Evolutionary conservation across 805 yeast genomes (phyloP).

Genomic region (Metschnikowia colocasiae): DNA sequence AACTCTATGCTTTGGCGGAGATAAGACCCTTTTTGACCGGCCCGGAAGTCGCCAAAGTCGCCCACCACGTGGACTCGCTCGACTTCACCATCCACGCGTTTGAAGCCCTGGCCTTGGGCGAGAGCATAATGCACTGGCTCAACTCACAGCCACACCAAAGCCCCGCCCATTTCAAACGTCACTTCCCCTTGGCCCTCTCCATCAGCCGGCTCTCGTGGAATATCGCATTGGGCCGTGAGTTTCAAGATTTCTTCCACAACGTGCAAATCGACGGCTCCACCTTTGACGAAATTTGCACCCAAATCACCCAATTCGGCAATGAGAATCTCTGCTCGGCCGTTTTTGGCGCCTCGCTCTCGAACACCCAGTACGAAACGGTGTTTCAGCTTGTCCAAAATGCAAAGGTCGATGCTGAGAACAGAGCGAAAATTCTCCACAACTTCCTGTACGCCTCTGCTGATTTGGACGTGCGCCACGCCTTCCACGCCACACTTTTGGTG

Average conservation of each 20-base stretch:
- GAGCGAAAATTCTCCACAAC: slow-evolving; percentile 24
- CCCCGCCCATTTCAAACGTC: background rate
- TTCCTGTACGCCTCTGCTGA: slow-evolving; percentile 19
- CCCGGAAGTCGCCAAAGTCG: background rate
- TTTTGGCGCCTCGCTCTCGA: slow-evolving; percentile 21
- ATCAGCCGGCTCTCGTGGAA: slow-evolving; percentile 9
- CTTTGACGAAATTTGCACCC: slow-evolving; percentile 31
- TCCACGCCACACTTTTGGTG: slow-evolving; percentile 15
- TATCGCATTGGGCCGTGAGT: slow-evolving; percentile 9
- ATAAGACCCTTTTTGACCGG: background rate
- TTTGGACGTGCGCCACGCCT: slow-evolving; percentile 9
- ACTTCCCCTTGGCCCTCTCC: background rate
- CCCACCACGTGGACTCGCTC: background rate
- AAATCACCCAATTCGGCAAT: slow-evolving; percentile 36
- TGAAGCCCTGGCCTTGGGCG: slow-evolving; percentile 5
- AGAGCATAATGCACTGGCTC: slow-evolving; percentile 12
- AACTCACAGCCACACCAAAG: background rate
- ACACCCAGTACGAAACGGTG: slow-evolving; percentile 18
- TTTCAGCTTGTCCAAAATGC: slow-evolving; percentile 24
- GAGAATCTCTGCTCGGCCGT: slow-evolving; percentile 35
- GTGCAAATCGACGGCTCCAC: slow-evolving; percentile 11
- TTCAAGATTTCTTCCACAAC: slow-evolving; percentile 16
- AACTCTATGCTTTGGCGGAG: slow-evolving; percentile 12
- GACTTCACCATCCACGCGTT: background rate
- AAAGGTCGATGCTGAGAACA: slow-evolving; percentile 27